Evolutionary conservation across 345 rosid genomes (phyloP).

Genomic region (Angophora floribunda): DNA sequence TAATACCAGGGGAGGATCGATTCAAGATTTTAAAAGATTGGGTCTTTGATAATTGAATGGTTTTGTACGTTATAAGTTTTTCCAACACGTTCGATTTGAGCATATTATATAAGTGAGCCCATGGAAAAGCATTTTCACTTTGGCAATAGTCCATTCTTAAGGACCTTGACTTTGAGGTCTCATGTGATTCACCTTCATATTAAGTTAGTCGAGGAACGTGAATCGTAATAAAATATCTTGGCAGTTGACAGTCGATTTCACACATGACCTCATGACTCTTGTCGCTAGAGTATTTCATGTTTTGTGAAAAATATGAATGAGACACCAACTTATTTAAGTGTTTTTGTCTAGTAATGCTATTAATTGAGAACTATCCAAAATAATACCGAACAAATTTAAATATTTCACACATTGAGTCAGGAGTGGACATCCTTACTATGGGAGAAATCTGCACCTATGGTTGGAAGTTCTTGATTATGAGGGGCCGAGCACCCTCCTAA

Average conservation of each 20-base stretch:
- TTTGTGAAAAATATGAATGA: neutral
- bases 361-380: neutral
- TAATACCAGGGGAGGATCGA: neutral
- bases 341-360: neutral
- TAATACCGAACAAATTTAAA: neutral
- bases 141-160: neutral
- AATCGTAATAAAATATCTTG: too few relatives aligned
- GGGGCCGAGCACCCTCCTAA: neutral
- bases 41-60: neutral
- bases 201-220: too few relatives aligned
- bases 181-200: neutral
- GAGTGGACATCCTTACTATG: neutral
- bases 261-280: neutral
- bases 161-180: neutral
- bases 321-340: neutral
- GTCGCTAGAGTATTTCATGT: neutral
- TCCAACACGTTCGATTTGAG: neutral
- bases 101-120: neutral
- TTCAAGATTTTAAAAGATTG: neutral
- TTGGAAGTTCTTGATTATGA: neutral
- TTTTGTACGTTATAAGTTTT: neutral
- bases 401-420: neutral
- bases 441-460: neutral
- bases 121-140: neutral
- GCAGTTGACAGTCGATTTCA: neutral